Percentiles rank a stretch among this genome's conserved stretches.
Evolutionary conservation across 2,329 filamentous ascomycete species (phyloP).

Genomic region (Colletotrichum coccodes): DNA sequence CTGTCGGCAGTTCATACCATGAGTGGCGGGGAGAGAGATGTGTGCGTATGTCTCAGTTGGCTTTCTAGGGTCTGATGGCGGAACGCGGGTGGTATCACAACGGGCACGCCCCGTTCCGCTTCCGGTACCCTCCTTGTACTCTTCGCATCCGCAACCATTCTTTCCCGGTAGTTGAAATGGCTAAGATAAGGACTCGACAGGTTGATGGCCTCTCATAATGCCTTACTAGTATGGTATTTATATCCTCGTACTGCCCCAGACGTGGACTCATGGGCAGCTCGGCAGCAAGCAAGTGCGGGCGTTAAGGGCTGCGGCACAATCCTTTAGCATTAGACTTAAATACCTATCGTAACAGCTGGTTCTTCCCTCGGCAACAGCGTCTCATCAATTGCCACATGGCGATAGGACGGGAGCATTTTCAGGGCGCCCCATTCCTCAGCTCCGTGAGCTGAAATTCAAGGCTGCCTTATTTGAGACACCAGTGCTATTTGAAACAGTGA

Average conservation of each 20-base stretch:
- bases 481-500: not conserved
- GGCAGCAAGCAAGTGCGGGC: too few relatives aligned
- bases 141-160: not conserved
- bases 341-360: too few relatives aligned
- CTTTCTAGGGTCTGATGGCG: not conserved
- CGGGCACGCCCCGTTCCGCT: not conserved
- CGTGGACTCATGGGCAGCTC: too few relatives aligned
- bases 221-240: too few relatives aligned
- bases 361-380: too few relatives aligned
- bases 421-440: not conserved
- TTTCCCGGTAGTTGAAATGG: too few relatives aligned
- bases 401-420: not conserved
- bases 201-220: too few relatives aligned
- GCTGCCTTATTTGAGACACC: not conserved
- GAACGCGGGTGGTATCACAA: not conserved
- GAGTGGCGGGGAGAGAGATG: not conserved
- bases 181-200: too few relatives aligned
- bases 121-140: not conserved
- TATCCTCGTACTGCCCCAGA: too few relatives aligned
- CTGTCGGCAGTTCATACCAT: too few relatives aligned
- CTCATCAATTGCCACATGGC: not conserved
- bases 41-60: not conserved
- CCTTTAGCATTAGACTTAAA: too few relatives aligned
- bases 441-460: not conserved
- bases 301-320: too few relatives aligned